These are phyloP conservation scores for Pleurotus djamor DNA, from an alignment of 768 basidiomycete species.

Conservation along the genomic window DNA sequence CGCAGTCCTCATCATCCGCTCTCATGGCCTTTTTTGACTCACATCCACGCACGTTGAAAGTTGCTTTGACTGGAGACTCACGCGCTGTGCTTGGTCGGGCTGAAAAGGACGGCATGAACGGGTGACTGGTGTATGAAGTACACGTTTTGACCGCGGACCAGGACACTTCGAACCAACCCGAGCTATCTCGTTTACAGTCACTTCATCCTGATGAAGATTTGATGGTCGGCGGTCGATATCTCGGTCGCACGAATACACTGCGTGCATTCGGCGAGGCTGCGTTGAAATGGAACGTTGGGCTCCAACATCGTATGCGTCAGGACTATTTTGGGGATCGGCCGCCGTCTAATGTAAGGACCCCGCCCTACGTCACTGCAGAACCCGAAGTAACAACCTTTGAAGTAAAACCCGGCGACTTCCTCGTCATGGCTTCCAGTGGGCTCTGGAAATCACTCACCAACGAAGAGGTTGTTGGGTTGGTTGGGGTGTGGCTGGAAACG, in stretches of 20 bases:
- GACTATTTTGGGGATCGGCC: constrained; percentile 31
- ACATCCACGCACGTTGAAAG: constrained; percentile 26
- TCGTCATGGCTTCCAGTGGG: constrained; percentile 52
- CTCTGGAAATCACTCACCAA: constrained; percentile 53
- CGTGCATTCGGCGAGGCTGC: constrained; percentile 42
- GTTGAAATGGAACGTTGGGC: constrained; percentile 38
- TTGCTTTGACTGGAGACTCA: constrained; percentile 37
- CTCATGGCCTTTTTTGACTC: constrained; percentile 34
- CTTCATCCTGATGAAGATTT: constrained; percentile 27
- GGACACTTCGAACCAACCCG: constrained; percentile 27
- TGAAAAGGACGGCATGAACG: constrained; percentile 16
- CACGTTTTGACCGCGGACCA: constrained; percentile 39
- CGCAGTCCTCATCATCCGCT: constrained; percentile 30
- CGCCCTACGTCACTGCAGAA: constrained; percentile 49
- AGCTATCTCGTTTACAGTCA: constrained; percentile 24
- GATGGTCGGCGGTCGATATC: constrained; percentile 21
- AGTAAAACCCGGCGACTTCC: constrained; percentile 45
- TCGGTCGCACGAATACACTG: constrained; percentile 14
- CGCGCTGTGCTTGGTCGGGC: constrained; percentile 38
- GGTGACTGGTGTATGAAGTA: constrained; percentile 29
- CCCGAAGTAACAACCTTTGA: constrained; percentile 46
- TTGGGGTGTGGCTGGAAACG: constrained; percentile 43
- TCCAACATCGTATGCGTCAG: constrained; percentile 30
- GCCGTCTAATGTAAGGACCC: constrained; percentile 29
- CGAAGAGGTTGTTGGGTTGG: constrained; percentile 53